Evolutionary conservation across 306 rosid species (phyloP).

Genomic region (Echinosophora koreensis): DNA sequence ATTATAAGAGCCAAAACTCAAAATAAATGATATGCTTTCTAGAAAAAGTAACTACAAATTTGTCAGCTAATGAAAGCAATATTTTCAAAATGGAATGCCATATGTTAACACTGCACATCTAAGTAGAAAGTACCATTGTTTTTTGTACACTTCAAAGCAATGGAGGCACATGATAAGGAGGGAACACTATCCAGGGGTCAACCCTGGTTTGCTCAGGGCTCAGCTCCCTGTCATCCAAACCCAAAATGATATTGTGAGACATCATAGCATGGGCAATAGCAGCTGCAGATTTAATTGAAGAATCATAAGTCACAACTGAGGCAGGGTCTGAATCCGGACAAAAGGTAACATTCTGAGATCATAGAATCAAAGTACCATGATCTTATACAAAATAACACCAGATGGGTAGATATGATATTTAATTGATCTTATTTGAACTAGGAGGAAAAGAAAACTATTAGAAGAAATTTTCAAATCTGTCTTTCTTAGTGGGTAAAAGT

Average conservation of each 20-base stretch:
- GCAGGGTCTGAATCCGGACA: conserved; percentile 13
- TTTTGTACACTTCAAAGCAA: neutral
- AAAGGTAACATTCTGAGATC: neutral
- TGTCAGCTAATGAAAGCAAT: neutral
- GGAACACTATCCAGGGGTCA: conserved; percentile 18
- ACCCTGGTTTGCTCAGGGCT: conserved; percentile 13
- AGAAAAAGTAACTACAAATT: neutral
- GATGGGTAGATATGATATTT: conserved; percentile 1
- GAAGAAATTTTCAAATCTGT: conserved; percentile 15
- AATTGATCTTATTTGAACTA: neutral
- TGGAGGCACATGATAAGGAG: conserved; percentile 1
- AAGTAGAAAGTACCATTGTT: neutral
- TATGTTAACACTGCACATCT: conserved; percentile 7
- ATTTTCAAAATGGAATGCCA: neutral
- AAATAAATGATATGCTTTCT: neutral
- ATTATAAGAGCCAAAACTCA: conserved; percentile 9
- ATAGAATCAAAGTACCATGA: conserved; percentile 33
- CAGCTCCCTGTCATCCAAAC: conserved; percentile 6
- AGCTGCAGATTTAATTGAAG: conserved; percentile 4
- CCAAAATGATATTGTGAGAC: conserved; percentile 30
- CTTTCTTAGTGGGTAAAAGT: conserved; percentile 49
- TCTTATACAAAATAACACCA: neutral
- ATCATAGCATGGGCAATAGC: neutral
- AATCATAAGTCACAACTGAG: conserved; percentile 21
- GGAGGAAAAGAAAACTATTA: neutral